Evolutionary conservation across 495 filamentous ascomycete genomes (phyloP), one percentile per base, ranked within the genome.

Genomic region (Cercophora newfieldiana): DNA sequence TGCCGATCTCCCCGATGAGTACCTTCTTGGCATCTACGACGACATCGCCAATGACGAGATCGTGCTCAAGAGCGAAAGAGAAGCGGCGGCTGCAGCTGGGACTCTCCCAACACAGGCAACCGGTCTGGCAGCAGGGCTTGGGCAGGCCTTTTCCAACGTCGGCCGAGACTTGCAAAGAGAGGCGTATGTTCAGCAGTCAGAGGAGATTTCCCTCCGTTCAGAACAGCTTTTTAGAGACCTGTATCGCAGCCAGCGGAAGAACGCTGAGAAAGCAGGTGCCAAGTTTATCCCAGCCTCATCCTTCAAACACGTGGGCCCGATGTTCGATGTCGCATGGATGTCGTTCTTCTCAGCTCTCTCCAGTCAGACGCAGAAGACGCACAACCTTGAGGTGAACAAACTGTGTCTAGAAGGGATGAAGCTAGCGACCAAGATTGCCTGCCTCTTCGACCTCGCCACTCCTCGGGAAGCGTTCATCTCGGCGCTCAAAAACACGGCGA

Each of bases 241-340:
- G 44, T 90, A 97, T 68, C 87, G 90, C 61, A 90, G 91, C 33
- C 94, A 99, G 73, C 86, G 90, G 37, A 90, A 86, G 71, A 91
- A 89, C 56, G 85, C 90, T 2, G 80, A 90, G 5, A 90, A 88
- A 64, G 82, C 88, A 18, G 85, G 85, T 6, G 81, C 88, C 28
- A 92, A 86, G 68, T 99, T 93, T 75, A 95, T 98, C 66, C 89
- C 91, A 14, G 95, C 96, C 1, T 92, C 92, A 0, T 97, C 93
- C 0, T 94, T 91, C 74, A 94, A 90, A 67, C 95, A 99, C 77
- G 90, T 96, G 58, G 95, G 95, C 0, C 93, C 95, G 2, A 99
- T 99, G 94, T 99, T 99, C 69, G 94, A 98, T 68, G 94, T 97
- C 18, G 96, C 92, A 0, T 99, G 95, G 95, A 99, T 97, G 94